phyloP scores from a whole-genome alignment of 345 rosid species.

The Eucalyptus brandiana region DNA sequence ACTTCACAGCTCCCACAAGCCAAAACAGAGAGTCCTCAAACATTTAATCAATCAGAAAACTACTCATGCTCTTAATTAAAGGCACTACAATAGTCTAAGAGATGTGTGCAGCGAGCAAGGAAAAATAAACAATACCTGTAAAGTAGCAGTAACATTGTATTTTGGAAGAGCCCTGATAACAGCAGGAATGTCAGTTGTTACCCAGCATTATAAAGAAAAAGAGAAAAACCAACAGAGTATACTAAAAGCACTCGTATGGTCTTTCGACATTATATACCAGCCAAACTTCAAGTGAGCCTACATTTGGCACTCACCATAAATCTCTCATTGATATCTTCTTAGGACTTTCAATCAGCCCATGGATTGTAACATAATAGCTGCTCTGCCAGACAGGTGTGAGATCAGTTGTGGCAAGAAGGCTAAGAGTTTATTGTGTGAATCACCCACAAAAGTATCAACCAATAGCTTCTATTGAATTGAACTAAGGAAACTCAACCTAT shows the following conservation, averaged over 20 bases:
- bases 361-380: slow-evolving; percentile 50
- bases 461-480: background rate
- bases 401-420: background rate
- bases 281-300: background rate
- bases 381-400: background rate
- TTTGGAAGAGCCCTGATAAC: slow-evolving; percentile 66
- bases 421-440: background rate
- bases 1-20: slow-evolving; percentile 20
- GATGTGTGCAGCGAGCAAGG: background rate
- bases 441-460: background rate
- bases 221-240: background rate
- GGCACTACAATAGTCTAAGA: background rate
- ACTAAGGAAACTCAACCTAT: slow-evolving; percentile 22
- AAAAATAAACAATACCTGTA: slow-evolving; percentile 44
- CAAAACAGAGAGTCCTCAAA: background rate
- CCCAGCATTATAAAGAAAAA: background rate
- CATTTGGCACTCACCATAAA: slow-evolving; percentile 36
- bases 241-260: background rate
- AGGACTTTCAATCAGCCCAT: slow-evolving; percentile 43
- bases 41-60: background rate
- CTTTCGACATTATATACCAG: background rate
- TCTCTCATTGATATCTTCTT: slow-evolving; percentile 54
- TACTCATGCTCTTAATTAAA: background rate
- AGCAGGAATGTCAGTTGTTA: background rate
- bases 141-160: slow-evolving; percentile 62